Evolutionary conservation across 495 filamentous ascomycete genomes (phyloP).

Genomic region (Podospora comata): DNA sequence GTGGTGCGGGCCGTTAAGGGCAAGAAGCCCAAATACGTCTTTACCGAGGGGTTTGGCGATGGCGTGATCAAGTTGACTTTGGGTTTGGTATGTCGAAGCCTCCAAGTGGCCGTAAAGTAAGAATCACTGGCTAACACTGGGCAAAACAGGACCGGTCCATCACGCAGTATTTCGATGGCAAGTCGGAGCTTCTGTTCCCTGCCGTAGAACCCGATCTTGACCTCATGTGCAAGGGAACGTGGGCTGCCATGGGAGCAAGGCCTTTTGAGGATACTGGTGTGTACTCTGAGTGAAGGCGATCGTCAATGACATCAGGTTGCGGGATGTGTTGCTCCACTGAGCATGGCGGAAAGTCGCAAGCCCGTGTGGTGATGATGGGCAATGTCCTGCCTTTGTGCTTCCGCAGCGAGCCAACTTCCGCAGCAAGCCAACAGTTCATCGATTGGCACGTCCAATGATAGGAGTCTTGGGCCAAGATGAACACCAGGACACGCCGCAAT

Average conservation of each 20-base stretch:
- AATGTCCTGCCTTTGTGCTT: too few relatives aligned
- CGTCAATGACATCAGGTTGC: not conserved
- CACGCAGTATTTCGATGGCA: conserved; percentile 32
- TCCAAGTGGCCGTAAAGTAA: not conserved
- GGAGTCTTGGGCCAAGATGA: too few relatives aligned
- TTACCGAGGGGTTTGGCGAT: conserved; percentile 25
- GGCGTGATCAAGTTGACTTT: conserved; percentile 32
- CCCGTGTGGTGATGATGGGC: not conserved
- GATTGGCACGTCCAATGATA: too few relatives aligned
- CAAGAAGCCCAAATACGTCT: conserved; percentile 20
- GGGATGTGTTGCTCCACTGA: not conserved
- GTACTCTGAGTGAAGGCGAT: conserved; percentile 6
- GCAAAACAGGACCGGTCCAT: conserved; percentile 23
- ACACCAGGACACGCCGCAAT: too few relatives aligned
- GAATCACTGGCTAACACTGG: not conserved
- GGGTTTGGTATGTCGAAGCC: conserved; percentile 23
- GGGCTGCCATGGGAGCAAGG: conserved; percentile 19
- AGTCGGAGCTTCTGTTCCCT: conserved; percentile 25
- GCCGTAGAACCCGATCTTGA: conserved; percentile 26
- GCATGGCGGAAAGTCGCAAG: not conserved
- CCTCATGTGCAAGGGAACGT: conserved; percentile 28
- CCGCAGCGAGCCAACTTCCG: too few relatives aligned
- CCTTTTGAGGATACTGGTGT: conserved; percentile 33
- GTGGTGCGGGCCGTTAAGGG: conserved; percentile 21
- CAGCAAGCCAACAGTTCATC: too few relatives aligned